These are phyloP conservation scores for Amanita jacksonii DNA, from an alignment of 768 basidiomycete species.

Conservation along the genomic window DNA sequence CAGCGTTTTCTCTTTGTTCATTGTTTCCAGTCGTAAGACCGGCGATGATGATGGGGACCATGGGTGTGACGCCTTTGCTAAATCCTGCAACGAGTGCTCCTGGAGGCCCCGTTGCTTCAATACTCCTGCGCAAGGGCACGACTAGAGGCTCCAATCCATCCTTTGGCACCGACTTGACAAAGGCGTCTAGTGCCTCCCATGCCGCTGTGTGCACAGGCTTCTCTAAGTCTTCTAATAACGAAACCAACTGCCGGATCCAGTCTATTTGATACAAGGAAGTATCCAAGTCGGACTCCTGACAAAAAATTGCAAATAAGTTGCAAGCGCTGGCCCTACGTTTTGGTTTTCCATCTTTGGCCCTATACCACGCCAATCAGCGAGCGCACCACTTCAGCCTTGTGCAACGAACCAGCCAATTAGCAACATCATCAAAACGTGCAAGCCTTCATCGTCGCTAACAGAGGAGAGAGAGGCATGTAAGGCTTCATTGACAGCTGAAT, in stretches of 20 bases:
- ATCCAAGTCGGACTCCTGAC: slow-evolving; percentile 75
- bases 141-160: slow-evolving; percentile 89
- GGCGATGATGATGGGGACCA: slow-evolving; percentile 82
- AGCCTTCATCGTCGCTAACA: slow-evolving; percentile 76
- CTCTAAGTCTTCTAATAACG: slow-evolving; percentile 70
- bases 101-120: slow-evolving; percentile 77
- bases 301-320: slow-evolving; percentile 72
- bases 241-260: slow-evolving; percentile 87
- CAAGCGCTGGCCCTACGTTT: slow-evolving; percentile 71
- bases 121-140: slow-evolving; percentile 77
- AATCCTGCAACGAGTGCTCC: slow-evolving; percentile 80
- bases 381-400: not conserved
- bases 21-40: slow-evolving; percentile 93
- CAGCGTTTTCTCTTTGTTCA: slow-evolving; percentile 91
- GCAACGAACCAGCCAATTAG: slow-evolving; percentile 80
- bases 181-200: slow-evolving; percentile 72
- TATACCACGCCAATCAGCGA: slow-evolving; percentile 19
- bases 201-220: slow-evolving; percentile 75
- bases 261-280: slow-evolving; percentile 81
- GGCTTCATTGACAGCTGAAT: slow-evolving; percentile 64
- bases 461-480: slow-evolving; percentile 66
- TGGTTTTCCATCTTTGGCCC: slow-evolving; percentile 72
- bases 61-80: slow-evolving; percentile 76
- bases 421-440: slow-evolving; percentile 83
- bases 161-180: slow-evolving; percentile 86